These are phyloP conservation scores for Tetrahymena borealis DNA, from an alignment of 73 alveolate genomes.

Conservation along the genomic window DNA sequence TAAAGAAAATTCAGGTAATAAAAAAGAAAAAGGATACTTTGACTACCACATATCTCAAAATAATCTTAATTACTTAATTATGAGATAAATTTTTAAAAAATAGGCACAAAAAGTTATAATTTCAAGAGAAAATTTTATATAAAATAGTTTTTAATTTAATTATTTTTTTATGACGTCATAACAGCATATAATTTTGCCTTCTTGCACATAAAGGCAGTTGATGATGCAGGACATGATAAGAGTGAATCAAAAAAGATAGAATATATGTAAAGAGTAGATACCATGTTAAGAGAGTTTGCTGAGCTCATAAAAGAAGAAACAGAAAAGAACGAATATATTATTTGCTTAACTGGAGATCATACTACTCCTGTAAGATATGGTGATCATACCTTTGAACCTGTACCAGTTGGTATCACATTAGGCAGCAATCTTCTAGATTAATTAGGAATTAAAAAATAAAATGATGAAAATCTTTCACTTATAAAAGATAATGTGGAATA, in stretches of 20 bases:
- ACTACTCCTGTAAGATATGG: constrained; percentile 68
- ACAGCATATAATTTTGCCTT: constrained; percentile 64
- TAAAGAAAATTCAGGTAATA: neutral
- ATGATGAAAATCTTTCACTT: neutral
- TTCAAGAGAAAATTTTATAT: too few species aligned
- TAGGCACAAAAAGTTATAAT: too few species aligned
- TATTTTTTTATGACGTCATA: neutral
- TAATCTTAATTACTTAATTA: too few species aligned
- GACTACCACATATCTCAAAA: too few species aligned
- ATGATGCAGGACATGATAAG: constrained; percentile 83
- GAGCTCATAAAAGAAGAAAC: constrained; percentile 9
- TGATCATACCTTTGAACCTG: constrained; percentile 80
- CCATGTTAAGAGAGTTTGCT: constrained; percentile 27
- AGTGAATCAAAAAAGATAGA: constrained; percentile 34
- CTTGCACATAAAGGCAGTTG: constrained; percentile 73
- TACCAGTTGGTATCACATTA: constrained; percentile 52
- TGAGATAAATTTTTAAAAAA: too few species aligned
- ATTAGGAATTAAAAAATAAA: neutral
- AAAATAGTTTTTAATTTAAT: too few species aligned
- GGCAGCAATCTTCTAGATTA: constrained; percentile 3
- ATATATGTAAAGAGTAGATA: constrained; percentile 57
- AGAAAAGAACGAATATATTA: constrained; percentile 24
- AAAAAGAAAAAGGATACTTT: too few species aligned
- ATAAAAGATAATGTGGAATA: neutral
- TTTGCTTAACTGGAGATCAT: constrained; percentile 78